Conservation (phyloP, 208 protist species). For the Phytomonas sp. region DNA sequence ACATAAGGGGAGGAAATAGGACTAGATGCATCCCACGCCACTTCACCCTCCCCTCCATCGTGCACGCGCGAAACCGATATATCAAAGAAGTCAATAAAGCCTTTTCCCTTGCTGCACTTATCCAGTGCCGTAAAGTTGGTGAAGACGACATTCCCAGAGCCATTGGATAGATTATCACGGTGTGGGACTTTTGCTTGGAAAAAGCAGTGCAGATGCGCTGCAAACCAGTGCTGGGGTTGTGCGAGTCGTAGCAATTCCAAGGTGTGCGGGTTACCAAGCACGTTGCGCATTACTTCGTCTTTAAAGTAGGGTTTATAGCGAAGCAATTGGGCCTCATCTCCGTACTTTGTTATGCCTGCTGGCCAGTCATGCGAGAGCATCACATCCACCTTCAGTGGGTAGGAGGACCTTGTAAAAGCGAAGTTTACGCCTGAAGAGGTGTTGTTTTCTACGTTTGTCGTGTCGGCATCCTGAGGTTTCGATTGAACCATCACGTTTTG, state of each 20-base stretch:
- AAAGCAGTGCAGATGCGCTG: constrained; percentile 84
- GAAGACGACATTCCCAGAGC: constrained; percentile 7
- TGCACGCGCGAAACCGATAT: constrained; percentile 20
- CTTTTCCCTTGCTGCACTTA: constrained; percentile 72
- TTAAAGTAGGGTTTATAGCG: constrained; percentile 81
- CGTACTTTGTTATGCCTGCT: constrained; percentile 76
- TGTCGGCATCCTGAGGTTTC: neutral
- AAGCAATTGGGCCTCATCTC: constrained; percentile 65
- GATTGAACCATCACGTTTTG: neutral
- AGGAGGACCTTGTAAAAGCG: neutral
- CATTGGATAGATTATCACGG: neutral
- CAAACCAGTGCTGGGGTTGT: constrained; percentile 70
- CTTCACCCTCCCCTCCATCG: neutral
- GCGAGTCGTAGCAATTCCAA: constrained; percentile 46
- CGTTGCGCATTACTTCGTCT: constrained; percentile 67
- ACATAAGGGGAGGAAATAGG: neutral
- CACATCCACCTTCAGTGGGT: constrained; percentile 40
- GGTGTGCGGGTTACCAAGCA: constrained; percentile 80
- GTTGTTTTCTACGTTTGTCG: neutral
- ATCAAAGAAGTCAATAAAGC: constrained; percentile 79
- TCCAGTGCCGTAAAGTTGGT: constrained; percentile 79
- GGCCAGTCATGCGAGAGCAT: constrained; percentile 91
- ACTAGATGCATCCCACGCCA: neutral
- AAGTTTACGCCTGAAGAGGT: neutral
- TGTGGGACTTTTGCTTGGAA: constrained; percentile 71